These are phyloP conservation scores for Leccinum glutinopallens DNA, from an alignment of 1,284 basidiomycete genomes.

Conservation along the genomic window DNA sequence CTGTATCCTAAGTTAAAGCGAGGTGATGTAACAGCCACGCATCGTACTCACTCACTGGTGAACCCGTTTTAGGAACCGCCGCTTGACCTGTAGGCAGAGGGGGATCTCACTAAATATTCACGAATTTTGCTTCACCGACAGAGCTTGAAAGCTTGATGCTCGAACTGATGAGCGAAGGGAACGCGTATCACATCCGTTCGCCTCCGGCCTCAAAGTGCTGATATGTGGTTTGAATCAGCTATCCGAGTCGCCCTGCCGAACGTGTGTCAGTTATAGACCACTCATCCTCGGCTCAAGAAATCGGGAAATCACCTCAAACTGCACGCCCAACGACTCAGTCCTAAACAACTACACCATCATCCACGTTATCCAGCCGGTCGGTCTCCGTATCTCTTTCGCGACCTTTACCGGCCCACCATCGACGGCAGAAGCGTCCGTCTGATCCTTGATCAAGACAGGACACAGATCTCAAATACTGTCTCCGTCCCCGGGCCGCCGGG, in stretches of 20 bases:
- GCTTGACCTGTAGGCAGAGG: no score
- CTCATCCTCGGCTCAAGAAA: not conserved
- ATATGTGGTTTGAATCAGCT: constrained; percentile 88
- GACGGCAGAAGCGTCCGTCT: constrained; percentile 62
- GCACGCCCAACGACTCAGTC: constrained; percentile 79
- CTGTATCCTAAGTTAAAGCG: no score
- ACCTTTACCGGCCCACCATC: constrained; percentile 21
- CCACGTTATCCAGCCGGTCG: constrained; percentile 91
- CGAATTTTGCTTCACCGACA: constrained; percentile 85
- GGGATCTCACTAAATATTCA: constrained; percentile 54
- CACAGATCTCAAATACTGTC: constrained; percentile 85
- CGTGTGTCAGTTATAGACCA: constrained; percentile 1
- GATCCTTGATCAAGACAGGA: constrained; percentile 88
- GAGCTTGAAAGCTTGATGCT: constrained; percentile 69
- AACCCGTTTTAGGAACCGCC: no score
- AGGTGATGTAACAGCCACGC: no score
- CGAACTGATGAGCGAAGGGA: constrained; percentile 82
- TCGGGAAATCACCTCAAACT: constrained; percentile 70
- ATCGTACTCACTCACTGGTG: no score
- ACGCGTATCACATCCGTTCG: constrained; percentile 72
- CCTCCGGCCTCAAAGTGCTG: constrained; percentile 89
- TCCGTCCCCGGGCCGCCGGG: constrained; percentile 72
- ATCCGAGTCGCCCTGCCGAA: constrained; percentile 4
- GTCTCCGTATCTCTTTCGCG: constrained; percentile 54
- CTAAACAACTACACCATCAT: constrained; percentile 90